Evolutionary conservation across 192 early-diverging fungal genomes (phyloP).

Genomic region (Coemansia sp.): DNA sequence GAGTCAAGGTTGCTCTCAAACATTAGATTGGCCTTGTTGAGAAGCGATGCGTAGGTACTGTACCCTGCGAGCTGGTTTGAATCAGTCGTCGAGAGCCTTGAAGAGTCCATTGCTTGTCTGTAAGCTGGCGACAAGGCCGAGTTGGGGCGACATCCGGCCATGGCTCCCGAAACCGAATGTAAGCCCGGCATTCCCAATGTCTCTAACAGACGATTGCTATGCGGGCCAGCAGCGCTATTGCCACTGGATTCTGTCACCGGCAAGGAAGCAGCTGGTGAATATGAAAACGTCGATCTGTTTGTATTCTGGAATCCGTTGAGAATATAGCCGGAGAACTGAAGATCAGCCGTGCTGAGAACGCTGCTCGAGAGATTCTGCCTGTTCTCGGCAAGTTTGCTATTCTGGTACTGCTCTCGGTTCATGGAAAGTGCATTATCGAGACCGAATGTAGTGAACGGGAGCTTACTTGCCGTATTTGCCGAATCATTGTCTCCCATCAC

Average conservation of each 20-base stretch:
- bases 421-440: conserved; percentile 11
- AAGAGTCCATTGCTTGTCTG: background rate
- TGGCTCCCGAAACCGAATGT: background rate
- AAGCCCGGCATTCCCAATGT: too few relatives aligned
- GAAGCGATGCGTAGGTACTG: conserved; percentile 59
- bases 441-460: conserved; percentile 9
- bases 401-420: conserved; percentile 1
- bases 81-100: conserved; percentile 13
- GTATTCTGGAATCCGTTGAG: conserved; percentile 19
- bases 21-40: conserved; percentile 73
- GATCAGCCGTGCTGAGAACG: conserved; percentile 29
- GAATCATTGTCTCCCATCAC: background rate
- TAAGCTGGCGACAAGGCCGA: conserved; percentile 1
- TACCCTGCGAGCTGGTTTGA: conserved; percentile 32
- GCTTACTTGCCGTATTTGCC: background rate
- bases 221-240: conserved; percentile 9
- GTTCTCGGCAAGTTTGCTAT: conserved; percentile 7
- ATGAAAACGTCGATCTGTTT: conserved; percentile 8
- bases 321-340: conserved; percentile 45
- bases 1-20: conserved; percentile 66
- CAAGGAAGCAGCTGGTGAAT: background rate
- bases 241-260: background rate
- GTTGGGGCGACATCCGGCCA: conserved; percentile 8
- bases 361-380: conserved; percentile 13
- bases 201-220: background rate